These are phyloP conservation scores for Hansenula anomala DNA, from an alignment of 1,139 yeast species.

Conservation along the genomic window DNA sequence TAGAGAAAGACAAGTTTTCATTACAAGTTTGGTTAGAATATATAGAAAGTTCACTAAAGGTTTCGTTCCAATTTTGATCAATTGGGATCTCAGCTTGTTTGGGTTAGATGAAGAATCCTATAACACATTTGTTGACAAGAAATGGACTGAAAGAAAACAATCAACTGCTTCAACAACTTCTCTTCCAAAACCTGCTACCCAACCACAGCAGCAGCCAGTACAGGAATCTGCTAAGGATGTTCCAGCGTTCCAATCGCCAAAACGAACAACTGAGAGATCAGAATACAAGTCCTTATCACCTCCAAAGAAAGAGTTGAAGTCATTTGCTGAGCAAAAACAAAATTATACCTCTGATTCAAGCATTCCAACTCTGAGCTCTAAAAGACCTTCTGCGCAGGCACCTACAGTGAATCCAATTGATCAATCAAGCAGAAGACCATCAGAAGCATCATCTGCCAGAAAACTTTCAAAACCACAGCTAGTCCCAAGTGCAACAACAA, in stretches of 20 bases:
- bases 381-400: background rate
- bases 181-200: background rate
- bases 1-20: conserved; percentile 61
- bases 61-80: conserved; percentile 54
- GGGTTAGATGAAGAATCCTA: conserved; percentile 32
- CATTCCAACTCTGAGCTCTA: background rate
- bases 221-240: no score
- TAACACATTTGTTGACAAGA: conserved; percentile 16
- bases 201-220: conserved; percentile 1
- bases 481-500: background rate
- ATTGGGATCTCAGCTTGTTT: conserved; percentile 37
- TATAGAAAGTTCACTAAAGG: conserved; percentile 69
- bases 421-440: background rate
- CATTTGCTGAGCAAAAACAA: background rate
- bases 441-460: background rate
- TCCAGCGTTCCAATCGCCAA: no score
- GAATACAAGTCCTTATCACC: conserved; percentile 3
- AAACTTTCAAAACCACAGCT: background rate
- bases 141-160: conserved; percentile 18
- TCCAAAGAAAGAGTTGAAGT: conserved; percentile 1
- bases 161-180: conserved; percentile 10
- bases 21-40: conserved; percentile 56
- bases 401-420: background rate
- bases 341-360: background rate
- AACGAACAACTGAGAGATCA: background rate